Percentiles rank a stretch among this genome's conserved stretches.
These are phyloP conservation scores for Diaporthe vaccinii DNA, from an alignment of 2,329 filamentous ascomycete genomes.

Conservation along the genomic window DNA sequence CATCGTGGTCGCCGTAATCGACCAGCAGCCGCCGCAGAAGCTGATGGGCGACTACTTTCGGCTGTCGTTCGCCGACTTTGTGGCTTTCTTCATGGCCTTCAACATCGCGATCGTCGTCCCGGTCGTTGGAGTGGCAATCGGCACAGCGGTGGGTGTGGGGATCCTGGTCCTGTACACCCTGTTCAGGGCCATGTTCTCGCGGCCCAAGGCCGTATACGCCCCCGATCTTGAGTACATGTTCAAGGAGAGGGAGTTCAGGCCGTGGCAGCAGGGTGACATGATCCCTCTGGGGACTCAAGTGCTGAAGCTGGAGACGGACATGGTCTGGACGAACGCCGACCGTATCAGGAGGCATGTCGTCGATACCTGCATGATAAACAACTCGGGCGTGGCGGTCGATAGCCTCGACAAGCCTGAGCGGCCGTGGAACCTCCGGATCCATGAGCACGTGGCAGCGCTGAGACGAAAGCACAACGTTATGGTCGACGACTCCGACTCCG, in stretches of 20 bases:
- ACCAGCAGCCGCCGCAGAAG: constrained; percentile 31
- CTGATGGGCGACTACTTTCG: constrained; percentile 27
- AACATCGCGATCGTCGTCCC: constrained; percentile 31
- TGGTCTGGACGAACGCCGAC: constrained; percentile 30
- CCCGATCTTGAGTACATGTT: constrained; percentile 8
- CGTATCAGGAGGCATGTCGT: constrained; percentile 16
- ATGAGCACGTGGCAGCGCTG: background rate
- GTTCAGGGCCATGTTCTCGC: constrained; percentile 31
- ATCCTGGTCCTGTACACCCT: constrained; percentile 21
- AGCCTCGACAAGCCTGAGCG: background rate
- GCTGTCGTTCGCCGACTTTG: constrained; percentile 33
- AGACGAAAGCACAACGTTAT: background rate
- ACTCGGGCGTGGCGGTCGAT: constrained; percentile 10
- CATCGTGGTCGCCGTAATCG: constrained; percentile 32
- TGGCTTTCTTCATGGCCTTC: constrained; percentile 29
- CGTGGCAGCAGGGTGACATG: constrained; percentile 18
- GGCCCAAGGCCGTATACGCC: constrained; percentile 1
- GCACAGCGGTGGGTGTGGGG: constrained; percentile 15
- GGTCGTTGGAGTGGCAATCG: background rate
- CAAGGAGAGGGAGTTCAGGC: background rate
- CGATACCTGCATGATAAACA: constrained; percentile 18
- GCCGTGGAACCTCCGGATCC: constrained; percentile 17
- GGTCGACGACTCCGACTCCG: background rate
- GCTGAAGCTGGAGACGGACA: constrained; percentile 23
- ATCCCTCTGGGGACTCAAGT: constrained; percentile 21